Percentiles rank a stretch among this genome's conserved stretches.
Conservation (phyloP, 2,329 filamentous ascomycete species). For the Ceratocystis eucalypticola region DNA sequence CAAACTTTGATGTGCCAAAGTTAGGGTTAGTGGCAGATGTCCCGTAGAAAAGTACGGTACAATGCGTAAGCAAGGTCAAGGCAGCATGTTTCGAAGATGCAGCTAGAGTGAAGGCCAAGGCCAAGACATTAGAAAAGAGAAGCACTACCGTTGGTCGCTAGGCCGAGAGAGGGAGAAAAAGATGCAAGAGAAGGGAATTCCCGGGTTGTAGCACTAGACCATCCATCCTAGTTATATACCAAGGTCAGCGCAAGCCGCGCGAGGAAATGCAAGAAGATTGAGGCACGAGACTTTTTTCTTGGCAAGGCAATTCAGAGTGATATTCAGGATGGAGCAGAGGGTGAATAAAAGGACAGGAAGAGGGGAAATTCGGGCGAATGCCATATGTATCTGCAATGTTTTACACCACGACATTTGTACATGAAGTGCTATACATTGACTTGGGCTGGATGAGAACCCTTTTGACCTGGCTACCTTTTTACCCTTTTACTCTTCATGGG, state of each 20-base stretch:
- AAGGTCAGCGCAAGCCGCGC: neutral
- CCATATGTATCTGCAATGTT: neutral
- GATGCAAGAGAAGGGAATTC: slow-evolving; percentile 2
- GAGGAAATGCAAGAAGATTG: neutral
- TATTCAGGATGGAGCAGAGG: no score
- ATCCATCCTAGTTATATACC: neutral
- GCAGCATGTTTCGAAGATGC: neutral
- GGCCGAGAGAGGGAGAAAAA: neutral
- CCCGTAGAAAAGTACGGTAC: neutral
- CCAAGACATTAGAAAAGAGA: neutral
- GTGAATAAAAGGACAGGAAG: neutral
- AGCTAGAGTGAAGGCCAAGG: neutral
- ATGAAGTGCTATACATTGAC: neutral
- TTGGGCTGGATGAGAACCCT: neutral
- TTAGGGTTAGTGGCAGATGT: neutral
- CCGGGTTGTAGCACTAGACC: neutral
- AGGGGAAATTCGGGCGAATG: neutral
- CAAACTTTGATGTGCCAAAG: neutral
- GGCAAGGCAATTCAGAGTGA: neutral
- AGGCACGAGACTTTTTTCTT: neutral
- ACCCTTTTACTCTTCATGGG: no score
- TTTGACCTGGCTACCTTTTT: neutral
- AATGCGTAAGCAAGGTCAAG: neutral
- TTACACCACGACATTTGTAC: neutral
- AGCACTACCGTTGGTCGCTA: neutral